phyloP scores from a whole-genome alignment of 192 early-diverging fungal genomes.

The Linnemannia exigua region DNA sequence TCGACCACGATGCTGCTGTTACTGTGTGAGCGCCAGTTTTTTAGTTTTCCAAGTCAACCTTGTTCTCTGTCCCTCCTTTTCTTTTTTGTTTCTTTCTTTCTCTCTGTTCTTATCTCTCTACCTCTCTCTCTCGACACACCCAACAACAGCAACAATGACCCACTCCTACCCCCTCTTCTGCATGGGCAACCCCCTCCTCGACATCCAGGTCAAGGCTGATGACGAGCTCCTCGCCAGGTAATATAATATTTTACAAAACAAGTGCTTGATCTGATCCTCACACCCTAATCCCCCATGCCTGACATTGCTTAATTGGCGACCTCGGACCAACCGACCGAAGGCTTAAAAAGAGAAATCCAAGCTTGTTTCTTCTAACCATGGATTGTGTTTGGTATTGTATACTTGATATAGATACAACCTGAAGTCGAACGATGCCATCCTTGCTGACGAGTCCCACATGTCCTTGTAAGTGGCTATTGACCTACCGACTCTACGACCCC shows the following conservation, averaged over 20 bases:
- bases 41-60: background rate
- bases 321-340: background rate
- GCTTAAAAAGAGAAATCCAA: background rate
- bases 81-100: background rate
- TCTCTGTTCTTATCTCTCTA: background rate
- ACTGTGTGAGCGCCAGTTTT: conserved; percentile 4
- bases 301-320: background rate
- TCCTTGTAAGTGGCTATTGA: conserved; percentile 71
- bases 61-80: background rate
- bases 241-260: background rate
- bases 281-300: background rate
- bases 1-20: background rate
- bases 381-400: background rate
- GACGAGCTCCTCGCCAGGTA: conserved; percentile 86
- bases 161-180: conserved; percentile 74
- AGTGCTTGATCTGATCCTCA: background rate
- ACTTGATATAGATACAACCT: conserved; percentile 70
- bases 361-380: background rate
- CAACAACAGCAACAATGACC: conserved; percentile 7
- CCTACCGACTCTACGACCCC: background rate
- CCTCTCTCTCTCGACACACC: background rate
- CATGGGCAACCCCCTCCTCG: conserved; percentile 98
- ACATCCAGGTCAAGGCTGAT: conserved; percentile 91
- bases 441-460: conserved; percentile 91
- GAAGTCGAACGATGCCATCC: conserved; percentile 96